Evolutionary conservation across 2,329 filamentous ascomycete genomes (phyloP).

Genomic region (Fusarium phyllophilum): DNA sequence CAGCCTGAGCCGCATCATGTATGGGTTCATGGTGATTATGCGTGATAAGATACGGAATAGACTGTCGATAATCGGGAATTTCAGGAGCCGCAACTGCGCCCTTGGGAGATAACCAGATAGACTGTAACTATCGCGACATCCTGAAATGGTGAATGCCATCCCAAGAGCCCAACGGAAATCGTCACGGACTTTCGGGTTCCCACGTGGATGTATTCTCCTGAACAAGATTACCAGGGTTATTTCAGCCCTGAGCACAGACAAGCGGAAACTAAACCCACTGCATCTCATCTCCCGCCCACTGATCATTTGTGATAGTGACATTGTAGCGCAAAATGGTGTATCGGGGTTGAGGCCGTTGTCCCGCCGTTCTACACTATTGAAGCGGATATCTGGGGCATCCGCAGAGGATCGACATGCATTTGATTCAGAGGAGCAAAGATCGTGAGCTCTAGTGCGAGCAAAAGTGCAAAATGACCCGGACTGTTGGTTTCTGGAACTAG

Average conservation of each 20-base stretch:
- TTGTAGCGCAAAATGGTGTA: background rate
- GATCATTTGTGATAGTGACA: background rate
- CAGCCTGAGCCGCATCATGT: background rate
- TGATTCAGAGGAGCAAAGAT: background rate
- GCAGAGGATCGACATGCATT: background rate
- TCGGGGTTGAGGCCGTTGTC: background rate
- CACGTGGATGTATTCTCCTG: slow-evolving; percentile 8
- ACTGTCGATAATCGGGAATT: background rate
- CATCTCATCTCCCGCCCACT: slow-evolving; percentile 12
- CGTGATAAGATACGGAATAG: background rate
- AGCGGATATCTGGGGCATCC: background rate
- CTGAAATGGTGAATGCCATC: background rate
- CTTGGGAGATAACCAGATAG: background rate
- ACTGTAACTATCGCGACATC: background rate
- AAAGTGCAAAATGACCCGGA: background rate
- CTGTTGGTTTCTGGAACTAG: background rate
- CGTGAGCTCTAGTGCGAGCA: background rate
- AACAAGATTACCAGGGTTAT: background rate
- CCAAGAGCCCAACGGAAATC: background rate
- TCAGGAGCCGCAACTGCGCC: background rate
- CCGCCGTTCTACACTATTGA: background rate
- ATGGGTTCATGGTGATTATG: background rate
- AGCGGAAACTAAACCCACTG: background rate
- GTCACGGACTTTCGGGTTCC: background rate
- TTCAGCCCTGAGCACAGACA: background rate